Evolutionary conservation across 228 moss, liverwort and hornwort species (phyloP), one percentile per base, ranked within the genome.

Genomic region (Sphagnum fallax): DNA sequence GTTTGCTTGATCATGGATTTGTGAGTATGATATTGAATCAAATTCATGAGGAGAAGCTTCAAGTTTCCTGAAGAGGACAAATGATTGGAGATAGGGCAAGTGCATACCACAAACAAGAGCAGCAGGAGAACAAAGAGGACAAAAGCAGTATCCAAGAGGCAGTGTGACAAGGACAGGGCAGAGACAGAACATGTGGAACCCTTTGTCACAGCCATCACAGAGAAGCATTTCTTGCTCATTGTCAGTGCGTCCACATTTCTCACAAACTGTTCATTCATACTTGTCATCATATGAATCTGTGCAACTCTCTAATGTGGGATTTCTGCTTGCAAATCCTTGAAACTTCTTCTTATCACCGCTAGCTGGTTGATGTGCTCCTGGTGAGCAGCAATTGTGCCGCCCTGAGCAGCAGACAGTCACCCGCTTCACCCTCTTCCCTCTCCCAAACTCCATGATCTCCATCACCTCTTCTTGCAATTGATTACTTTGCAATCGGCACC

Each of bases 101-200:
- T 65, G 53, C 70, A 62, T 70, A 93, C 96, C 93, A 10, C 73
- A 71, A 32, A 93, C 74, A 66, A 66, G 76, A 6, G 76, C 74
- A 57, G 88, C 77, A 52, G 72, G 73, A 0, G 82, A 77, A 68
- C 97, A 97, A 49, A 75, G 63, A 14, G 90, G 87, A 69, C 91
- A 97, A 63, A 91, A 87, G 91, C 93, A 97, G 58, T 97, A 82
- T 49, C 79, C 91, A 6, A 74, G 63, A 6, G 91, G 93, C 0
- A 91, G 80, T 8, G 91, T 77, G n/a, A 80, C 78, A 4, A 93
- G 75, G 10, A 90, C 81, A 32, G 97, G 93, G 70, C 84, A 78
- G 48, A 97, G 85, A 66, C 93, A 97, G 53, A 81, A 93, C 78
- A 90, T 87, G 15, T 97, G 97, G 76, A 81, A 93, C 0, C 97